phyloP scores from a whole-genome alignment of 106 monocot genomes.

The Platanthera zijinensis region DNA sequence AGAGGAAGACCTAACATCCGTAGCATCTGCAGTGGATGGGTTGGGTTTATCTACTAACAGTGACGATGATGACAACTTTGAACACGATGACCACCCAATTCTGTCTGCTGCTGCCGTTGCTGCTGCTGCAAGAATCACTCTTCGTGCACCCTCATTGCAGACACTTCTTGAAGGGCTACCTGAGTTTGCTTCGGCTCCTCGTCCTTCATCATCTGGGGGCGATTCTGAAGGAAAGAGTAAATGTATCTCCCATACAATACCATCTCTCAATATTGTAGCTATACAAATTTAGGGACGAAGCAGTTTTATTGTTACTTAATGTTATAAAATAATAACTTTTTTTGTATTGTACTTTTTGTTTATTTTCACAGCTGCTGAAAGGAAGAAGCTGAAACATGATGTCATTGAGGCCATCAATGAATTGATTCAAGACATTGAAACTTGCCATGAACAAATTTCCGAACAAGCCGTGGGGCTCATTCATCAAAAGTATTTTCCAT shows the following conservation, averaged over 20 bases:
- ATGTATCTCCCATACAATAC: slow-evolving; percentile 33
- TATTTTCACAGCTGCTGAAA: slow-evolving; percentile 55
- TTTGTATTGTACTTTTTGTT: slow-evolving; percentile 9
- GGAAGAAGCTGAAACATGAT: slow-evolving; percentile 79
- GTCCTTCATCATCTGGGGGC: slow-evolving; percentile 63
- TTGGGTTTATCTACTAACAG: slow-evolving; percentile 54
- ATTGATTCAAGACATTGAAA: slow-evolving; percentile 83
- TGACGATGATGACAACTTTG: slow-evolving; percentile 66
- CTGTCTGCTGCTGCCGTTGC: slow-evolving; percentile 81
- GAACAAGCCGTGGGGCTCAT: slow-evolving; percentile 98
- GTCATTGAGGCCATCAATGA: slow-evolving; percentile 92
- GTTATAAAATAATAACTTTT: not conserved
- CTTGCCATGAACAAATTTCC: slow-evolving; percentile 87
- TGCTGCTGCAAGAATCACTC: slow-evolving; percentile 85
- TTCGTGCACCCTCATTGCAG: slow-evolving; percentile 91
- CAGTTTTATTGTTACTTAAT: not conserved
- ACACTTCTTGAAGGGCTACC: slow-evolving; percentile 88
- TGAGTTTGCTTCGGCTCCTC: slow-evolving; percentile 28
- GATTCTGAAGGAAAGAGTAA: slow-evolving; percentile 96
- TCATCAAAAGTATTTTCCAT: slow-evolving; percentile 80
- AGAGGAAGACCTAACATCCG: slow-evolving; percentile 82
- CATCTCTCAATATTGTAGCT: not conserved
- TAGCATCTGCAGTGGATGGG: slow-evolving; percentile 56
- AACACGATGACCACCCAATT: slow-evolving; percentile 29
- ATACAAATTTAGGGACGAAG: not conserved